phyloP scores from a whole-genome alignment of 1,139 yeast species.

The Tardiomyces digboiensis region DNA sequence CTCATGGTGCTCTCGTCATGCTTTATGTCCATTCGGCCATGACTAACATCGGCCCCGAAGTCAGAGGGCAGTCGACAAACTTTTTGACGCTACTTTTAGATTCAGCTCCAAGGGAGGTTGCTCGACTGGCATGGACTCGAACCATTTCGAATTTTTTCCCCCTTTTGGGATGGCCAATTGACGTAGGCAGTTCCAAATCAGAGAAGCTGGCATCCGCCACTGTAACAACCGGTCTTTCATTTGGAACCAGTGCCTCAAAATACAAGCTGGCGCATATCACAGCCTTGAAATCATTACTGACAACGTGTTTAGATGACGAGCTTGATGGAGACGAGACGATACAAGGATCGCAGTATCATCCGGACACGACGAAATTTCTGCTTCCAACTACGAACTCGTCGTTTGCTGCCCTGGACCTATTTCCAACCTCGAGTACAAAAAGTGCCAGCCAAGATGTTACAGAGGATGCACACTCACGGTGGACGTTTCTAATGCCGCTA shows the following conservation, averaged over 20 bases:
- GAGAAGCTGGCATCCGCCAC: constrained; percentile 10
- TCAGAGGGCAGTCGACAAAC: constrained; percentile 61
- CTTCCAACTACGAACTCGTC: constrained; percentile 51
- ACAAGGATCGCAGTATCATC: constrained; percentile 27
- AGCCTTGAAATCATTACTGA: constrained; percentile 19
- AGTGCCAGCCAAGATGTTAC: constrained; percentile 24
- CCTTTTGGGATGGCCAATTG: constrained; percentile 31
- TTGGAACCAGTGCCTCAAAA: constrained; percentile 24
- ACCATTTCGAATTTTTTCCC: constrained; percentile 29
- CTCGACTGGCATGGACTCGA: constrained; percentile 27
- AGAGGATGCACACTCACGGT: constrained; percentile 58
- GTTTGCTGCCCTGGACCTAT: constrained; percentile 47
- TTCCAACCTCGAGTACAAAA: constrained; percentile 25
- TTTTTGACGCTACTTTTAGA: constrained; percentile 49
- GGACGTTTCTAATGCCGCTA: constrained; percentile 45
- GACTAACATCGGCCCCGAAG: constrained; percentile 79
- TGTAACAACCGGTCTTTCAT: constrained; percentile 23
- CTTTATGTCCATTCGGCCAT: constrained; percentile 85
- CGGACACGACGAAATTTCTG: constrained; percentile 41
- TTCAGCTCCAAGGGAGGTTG: constrained; percentile 17
- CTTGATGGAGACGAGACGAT: background rate
- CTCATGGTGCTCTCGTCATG: constrained; percentile 58
- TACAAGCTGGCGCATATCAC: constrained; percentile 22
- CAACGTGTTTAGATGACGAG: constrained; percentile 16
- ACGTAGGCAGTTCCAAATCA: constrained; percentile 9